Conservation (phyloP, 305 asterid genomes). For the Withania somnifera region DNA sequence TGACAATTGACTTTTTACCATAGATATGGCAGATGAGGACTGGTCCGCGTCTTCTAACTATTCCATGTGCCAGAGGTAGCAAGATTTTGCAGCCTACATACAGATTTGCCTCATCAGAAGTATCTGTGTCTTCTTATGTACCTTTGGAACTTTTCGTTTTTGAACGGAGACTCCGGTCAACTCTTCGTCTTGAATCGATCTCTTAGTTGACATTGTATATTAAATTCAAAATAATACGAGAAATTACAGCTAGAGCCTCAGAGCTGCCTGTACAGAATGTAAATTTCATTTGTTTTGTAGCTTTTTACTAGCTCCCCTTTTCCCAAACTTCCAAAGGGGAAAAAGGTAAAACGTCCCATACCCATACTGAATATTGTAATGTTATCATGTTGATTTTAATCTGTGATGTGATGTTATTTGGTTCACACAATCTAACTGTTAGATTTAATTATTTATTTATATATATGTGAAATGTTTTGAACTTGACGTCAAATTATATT, state of each 20-base stretch:
- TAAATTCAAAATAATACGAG: background rate
- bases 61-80: constrained; percentile 86
- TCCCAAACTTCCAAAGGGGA: background rate
- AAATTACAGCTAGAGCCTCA: background rate
- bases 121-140: constrained; percentile 36
- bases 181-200: constrained; percentile 54
- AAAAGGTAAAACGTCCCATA: background rate
- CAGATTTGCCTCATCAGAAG: constrained; percentile 48
- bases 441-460: background rate
- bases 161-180: constrained; percentile 93
- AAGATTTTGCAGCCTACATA: constrained; percentile 80
- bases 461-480: background rate
- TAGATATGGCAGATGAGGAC: constrained; percentile 99
- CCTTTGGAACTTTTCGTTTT: constrained; percentile 83
- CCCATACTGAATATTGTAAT: background rate
- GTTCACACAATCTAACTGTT: background rate
- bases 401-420: background rate
- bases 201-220: constrained; percentile 26
- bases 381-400: background rate
- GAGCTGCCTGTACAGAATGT: background rate
- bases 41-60: constrained; percentile 74
- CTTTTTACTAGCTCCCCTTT: background rate
- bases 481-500: background rate
- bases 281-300: background rate
- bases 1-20: background rate